These are phyloP conservation scores for Tolypocladium ovalisporum DNA, from an alignment of 2,329 filamentous ascomycete species.

Conservation along the genomic window DNA sequence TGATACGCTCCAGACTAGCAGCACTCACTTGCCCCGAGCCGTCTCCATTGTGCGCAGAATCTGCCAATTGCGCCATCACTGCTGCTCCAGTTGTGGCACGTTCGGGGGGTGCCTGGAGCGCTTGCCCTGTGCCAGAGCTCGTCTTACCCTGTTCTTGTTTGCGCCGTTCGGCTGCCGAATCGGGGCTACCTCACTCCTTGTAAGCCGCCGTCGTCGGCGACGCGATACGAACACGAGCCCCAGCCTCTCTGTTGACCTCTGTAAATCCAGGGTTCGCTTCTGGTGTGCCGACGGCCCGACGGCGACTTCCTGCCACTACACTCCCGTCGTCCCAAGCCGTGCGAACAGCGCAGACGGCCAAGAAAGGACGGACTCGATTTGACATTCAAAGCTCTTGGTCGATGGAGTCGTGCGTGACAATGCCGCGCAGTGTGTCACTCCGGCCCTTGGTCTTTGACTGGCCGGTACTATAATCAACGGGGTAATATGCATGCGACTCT, in stretches of 20 bases:
- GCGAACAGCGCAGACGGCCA: no score
- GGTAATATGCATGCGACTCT: not conserved
- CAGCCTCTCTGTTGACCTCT: not conserved
- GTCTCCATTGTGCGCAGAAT: slow-evolving; percentile 2
- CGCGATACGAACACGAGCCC: not conserved
- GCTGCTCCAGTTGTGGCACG: not conserved
- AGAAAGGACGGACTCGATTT: not conserved
- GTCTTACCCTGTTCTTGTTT: not conserved
- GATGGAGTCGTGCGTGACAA: not conserved
- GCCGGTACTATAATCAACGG: not conserved
- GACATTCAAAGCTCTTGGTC: not conserved
- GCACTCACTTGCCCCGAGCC: no score
- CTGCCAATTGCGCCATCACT: slow-evolving; percentile 7
- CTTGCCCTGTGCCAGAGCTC: not conserved
- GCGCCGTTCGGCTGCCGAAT: not conserved
- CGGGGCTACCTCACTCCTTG: no score
- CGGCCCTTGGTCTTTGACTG: not conserved
- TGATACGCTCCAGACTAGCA: no score
- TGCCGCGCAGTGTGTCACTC: not conserved
- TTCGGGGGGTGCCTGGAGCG: not conserved
- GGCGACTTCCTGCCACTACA: not conserved
- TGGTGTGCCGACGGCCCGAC: not conserved
- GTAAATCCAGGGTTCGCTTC: no score
- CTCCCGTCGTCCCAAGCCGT: not conserved
- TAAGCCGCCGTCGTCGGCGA: not conserved